Conservation (phyloP, 306 rosid genomes). For the Hippophae gyantsensis region DNA sequence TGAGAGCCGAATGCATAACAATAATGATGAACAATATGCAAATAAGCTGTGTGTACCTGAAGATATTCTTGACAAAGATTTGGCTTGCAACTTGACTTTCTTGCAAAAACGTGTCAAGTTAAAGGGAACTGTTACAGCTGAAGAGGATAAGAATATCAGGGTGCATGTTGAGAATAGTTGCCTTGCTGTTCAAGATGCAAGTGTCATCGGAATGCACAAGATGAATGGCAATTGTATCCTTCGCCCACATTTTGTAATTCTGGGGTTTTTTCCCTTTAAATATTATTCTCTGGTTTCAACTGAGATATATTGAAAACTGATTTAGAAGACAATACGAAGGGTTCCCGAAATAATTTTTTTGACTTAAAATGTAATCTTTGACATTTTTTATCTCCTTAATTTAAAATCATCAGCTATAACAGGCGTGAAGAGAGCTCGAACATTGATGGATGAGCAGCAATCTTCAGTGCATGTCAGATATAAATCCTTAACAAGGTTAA, state of each 20-base stretch:
- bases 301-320: too few species aligned
- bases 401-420: constrained; percentile 31
- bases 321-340: too few species aligned
- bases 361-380: neutral
- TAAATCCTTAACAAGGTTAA: constrained; percentile 71
- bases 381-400: constrained; percentile 31
- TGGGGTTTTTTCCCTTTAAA: too few species aligned
- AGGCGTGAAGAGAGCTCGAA: constrained; percentile 66
- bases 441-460: constrained; percentile 41
- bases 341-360: too few species aligned
- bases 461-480: constrained; percentile 64
- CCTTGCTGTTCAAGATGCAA: constrained; percentile 20
- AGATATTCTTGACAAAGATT: constrained; percentile 9
- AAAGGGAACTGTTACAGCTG: constrained; percentile 20
- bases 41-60: constrained; percentile 1
- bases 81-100: constrained; percentile 18
- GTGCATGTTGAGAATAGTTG: constrained; percentile 29
- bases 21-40: constrained; percentile 3
- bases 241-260: neutral
- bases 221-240: constrained; percentile 44
- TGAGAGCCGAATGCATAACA: constrained; percentile 9
- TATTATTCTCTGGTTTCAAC: too few species aligned
- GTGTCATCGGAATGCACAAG: constrained; percentile 22
- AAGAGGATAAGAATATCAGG: constrained; percentile 22
- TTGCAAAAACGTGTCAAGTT: constrained; percentile 28